Evolutionary conservation across 2,329 filamentous ascomycete genomes (phyloP).

Genomic region (Escovopsis sp.): DNA sequence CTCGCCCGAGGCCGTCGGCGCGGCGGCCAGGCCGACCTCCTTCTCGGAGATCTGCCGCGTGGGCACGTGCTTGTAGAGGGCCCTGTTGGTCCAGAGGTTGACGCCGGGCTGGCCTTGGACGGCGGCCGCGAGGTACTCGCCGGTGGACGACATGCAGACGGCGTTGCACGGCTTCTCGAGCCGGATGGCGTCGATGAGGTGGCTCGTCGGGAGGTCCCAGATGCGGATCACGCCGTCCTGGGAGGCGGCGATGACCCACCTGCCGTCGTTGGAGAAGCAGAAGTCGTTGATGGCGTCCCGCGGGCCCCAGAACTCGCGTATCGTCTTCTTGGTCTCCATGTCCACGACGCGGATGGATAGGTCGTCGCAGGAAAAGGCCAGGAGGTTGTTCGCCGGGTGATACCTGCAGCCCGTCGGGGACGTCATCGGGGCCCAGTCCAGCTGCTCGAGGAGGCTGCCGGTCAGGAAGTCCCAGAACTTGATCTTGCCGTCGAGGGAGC

Average conservation of each 20-base stretch:
- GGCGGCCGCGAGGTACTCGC: conserved; percentile 87
- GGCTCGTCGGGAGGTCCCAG: conserved; percentile 91
- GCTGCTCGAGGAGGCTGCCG: conserved; percentile 62
- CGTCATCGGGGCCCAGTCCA: conserved; percentile 66
- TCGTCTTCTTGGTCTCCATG: conserved; percentile 74
- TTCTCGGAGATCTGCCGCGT: conserved; percentile 72
- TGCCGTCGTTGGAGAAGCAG: conserved; percentile 80
- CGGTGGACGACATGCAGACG: conserved; percentile 75
- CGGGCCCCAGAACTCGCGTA: conserved; percentile 85
- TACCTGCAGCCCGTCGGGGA: conserved; percentile 65
- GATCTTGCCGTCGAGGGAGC: conserved; percentile 76
- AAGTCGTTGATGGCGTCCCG: conserved; percentile 61
- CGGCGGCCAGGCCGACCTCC: conserved; percentile 49
- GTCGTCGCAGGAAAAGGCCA: conserved; percentile 83
- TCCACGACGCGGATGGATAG: conserved; percentile 79
- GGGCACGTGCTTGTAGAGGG: conserved; percentile 76
- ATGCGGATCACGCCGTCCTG: conserved; percentile 68
- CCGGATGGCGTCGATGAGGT: conserved; percentile 84
- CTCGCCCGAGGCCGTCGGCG: conserved; percentile 70
- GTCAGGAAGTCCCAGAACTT: conserved; percentile 98
- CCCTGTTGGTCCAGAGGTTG: conserved; percentile 92
- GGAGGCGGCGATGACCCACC: conserved; percentile 84
- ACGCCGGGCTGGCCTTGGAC: conserved; percentile 72
- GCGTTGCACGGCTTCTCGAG: conserved; percentile 67
- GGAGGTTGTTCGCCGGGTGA: conserved; percentile 67